These are phyloP conservation scores for Tephrocybe rancida DNA, from an alignment of 768 basidiomycete species.

Conservation along the genomic window DNA sequence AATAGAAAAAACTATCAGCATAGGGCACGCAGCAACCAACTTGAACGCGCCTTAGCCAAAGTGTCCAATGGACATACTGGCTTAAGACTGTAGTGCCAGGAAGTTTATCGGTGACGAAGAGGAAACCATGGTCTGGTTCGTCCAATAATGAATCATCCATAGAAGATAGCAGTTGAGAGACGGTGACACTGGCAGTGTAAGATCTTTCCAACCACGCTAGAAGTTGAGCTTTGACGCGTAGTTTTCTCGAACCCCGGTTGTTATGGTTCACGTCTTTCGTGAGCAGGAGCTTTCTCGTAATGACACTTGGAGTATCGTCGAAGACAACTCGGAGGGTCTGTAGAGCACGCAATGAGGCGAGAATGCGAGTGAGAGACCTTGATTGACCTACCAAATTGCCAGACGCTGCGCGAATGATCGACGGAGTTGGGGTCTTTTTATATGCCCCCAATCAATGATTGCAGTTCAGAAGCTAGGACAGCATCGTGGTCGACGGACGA, in stretches of 20 bases:
- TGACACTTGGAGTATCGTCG: not conserved
- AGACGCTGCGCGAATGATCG: conserved; percentile 1
- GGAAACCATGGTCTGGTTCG: not conserved
- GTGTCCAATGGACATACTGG: conserved; percentile 3
- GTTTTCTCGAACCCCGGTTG: not conserved
- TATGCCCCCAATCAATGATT: not conserved
- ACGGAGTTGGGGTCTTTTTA: not conserved
- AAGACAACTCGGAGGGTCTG: conserved; percentile 1
- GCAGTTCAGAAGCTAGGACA: not conserved
- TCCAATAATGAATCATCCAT: not conserved
- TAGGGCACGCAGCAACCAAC: not conserved
- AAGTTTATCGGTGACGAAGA: conserved; percentile 7
- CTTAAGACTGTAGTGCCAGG: conserved; percentile 3
- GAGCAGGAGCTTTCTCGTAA: not conserved
- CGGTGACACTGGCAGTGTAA: not conserved
- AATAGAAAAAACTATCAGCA: not conserved
- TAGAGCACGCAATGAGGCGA: not conserved
- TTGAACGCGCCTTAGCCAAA: not conserved
- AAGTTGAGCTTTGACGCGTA: conserved; percentile 1
- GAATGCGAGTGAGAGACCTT: not conserved
- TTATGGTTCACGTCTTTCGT: not conserved
- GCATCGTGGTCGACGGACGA: not conserved
- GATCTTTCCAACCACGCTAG: not conserved
- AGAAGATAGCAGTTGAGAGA: not conserved
- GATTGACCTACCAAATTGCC: conserved; percentile 6